Evolutionary conservation across 2,329 filamentous ascomycete genomes (phyloP).

Genomic region (Beauveria sp.): DNA sequence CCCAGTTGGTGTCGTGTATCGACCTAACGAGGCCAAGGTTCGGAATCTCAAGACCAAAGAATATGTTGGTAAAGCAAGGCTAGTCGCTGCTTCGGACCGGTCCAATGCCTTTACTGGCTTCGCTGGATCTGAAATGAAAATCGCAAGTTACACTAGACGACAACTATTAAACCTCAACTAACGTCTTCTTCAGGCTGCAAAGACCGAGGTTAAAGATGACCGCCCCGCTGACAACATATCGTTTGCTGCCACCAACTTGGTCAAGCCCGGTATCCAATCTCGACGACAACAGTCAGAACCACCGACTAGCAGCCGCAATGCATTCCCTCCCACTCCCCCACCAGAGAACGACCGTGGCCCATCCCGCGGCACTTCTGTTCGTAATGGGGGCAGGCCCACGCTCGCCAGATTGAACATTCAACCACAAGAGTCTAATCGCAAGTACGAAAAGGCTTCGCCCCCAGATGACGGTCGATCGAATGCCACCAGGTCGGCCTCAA

Average conservation of each 20-base stretch:
- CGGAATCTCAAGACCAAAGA: conserved; percentile 97
- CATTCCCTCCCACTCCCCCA: conserved; percentile 97
- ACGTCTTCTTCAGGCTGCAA: conserved; percentile 34
- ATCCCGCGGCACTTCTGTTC: conserved; percentile 52
- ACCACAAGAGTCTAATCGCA: conserved; percentile 42
- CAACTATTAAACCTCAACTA: neutral
- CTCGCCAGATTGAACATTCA: conserved; percentile 58
- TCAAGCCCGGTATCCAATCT: conserved; percentile 75
- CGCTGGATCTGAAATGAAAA: conserved; percentile 70
- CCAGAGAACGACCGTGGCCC: conserved; percentile 71
- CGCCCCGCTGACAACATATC: conserved; percentile 77
- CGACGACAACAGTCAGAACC: conserved; percentile 81
- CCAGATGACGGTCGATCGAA: conserved; percentile 30
- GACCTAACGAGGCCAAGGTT: conserved; percentile 95
- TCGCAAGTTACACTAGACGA: conserved; percentile 35
- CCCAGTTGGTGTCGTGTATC: conserved; percentile 88
- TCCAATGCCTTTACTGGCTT: conserved; percentile 77
- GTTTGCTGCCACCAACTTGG: conserved; percentile 85
- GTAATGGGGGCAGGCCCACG: conserved; percentile 52
- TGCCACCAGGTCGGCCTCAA: conserved; percentile 37
- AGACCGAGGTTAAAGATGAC: conserved; percentile 61
- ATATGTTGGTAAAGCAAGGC: conserved; percentile 89
- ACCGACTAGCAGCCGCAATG: conserved; percentile 63
- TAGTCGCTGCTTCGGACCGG: conserved; percentile 81
- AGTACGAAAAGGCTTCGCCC: conserved; percentile 48